Conservation (phyloP, 371 early-diverging fungal species). For the Massospora cicadina region DNA sequence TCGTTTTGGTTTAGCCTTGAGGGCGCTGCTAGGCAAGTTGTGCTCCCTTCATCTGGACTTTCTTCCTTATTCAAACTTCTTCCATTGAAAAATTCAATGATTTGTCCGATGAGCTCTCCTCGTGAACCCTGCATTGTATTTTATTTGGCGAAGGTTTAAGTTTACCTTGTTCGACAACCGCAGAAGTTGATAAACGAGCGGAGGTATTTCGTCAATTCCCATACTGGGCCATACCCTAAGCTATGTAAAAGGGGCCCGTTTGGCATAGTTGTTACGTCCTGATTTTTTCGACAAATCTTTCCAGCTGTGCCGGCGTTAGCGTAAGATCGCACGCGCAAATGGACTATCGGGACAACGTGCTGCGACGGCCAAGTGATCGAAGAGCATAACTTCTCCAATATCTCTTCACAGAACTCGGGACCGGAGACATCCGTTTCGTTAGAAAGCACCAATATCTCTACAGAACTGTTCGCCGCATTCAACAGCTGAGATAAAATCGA, state of each 20-base stretch:
- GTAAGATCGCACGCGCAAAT: background rate
- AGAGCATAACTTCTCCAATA: background rate
- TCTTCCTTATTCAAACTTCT: background rate
- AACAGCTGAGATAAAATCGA: background rate
- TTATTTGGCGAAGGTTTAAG: background rate
- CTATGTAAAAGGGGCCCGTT: background rate
- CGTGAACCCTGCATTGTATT: background rate
- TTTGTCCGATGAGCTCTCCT: background rate
- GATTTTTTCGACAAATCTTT: slow-evolving; percentile 3
- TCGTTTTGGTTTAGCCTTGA: background rate
- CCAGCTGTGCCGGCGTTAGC: background rate
- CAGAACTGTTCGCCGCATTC: background rate
- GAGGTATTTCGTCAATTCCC: slow-evolving; percentile 9
- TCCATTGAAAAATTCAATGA: background rate
- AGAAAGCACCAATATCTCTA: background rate
- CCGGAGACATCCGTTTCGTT: background rate
- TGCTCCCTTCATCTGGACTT: background rate
- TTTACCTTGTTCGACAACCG: slow-evolving; percentile 6
- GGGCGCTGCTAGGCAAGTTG: background rate
- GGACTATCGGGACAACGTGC: slow-evolving; percentile 4
- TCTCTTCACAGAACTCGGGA: background rate
- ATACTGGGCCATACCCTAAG: background rate
- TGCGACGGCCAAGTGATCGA: background rate
- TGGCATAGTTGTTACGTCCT: background rate
- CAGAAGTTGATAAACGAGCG: slow-evolving; percentile 5